Evolutionary conservation across 495 filamentous ascomycete species (phyloP), one percentile per base, ranked within the genome.

Genomic region (Neurospora sp.): DNA sequence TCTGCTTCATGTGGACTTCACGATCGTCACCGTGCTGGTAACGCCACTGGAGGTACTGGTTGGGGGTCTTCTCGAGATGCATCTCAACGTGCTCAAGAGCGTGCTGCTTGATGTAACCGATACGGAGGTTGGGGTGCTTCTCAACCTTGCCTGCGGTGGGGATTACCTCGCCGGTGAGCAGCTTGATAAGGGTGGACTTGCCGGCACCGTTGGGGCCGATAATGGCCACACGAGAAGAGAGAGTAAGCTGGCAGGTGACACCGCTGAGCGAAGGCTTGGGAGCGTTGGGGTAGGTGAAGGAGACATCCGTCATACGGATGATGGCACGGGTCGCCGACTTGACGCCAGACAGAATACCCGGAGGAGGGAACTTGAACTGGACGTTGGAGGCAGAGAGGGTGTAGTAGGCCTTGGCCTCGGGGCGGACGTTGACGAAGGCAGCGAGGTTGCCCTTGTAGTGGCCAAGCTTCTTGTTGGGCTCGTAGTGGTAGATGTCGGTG

Each of bases 81-180:
- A 97, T 96, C 84, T 98, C 94, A 12, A 99, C 95, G 88, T 98
- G 96, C 86, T 99, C 96, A 12, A 99, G 88, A 23, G 96, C 97
- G 81, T 98, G 96, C 84, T 99, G 96, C 85, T 98, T 97, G 87
- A 98, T 97, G 86, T 98, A 98, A 69, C 96, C 96, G 78, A 99
- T 97, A 86, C 96, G 96, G 70, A 99, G 83, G 80, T 98, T 98
- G 78, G 96, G 96, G 80, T 99, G 96, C 85, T 98, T 98, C 86
- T 98, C 94, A 9, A 99, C 95, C 82, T 89, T 93, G 69, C 96
- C 96, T 35, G 80, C 79, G 75, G 94, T 92, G 1, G 96, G 96
- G 75, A 98, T 91, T 27, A 90, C 89, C 82, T 98, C 96, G 77
- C 96, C 96, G n/a, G 96, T 99, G 71, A 99, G 85, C 27, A 99